Conservation (phyloP, 2,329 filamentous ascomycete genomes). For the Didymellaceae sp. region DNA sequence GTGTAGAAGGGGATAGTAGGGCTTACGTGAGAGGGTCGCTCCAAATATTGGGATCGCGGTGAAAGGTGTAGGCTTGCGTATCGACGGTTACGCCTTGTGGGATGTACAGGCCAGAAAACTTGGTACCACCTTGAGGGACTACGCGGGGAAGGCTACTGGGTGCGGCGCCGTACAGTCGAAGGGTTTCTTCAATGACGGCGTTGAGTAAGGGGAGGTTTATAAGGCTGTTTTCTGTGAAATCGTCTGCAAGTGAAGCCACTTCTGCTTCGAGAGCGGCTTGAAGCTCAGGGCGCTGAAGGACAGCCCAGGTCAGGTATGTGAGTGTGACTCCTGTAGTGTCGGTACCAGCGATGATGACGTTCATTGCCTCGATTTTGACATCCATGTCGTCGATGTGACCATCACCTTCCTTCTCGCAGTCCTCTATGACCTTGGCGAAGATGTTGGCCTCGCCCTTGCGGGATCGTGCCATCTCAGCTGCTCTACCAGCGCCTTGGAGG, state of each 20-base stretch:
- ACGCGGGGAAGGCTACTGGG: slow-evolving; percentile 48
- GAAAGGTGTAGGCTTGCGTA: slow-evolving; percentile 51
- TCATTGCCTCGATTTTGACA: slow-evolving; percentile 42
- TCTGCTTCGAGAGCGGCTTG: slow-evolving; percentile 33
- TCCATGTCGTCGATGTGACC: slow-evolving; percentile 43
- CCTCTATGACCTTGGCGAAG: slow-evolving; percentile 43
- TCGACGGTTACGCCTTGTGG: slow-evolving; percentile 48
- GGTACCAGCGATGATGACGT: slow-evolving; percentile 45
- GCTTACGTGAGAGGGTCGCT: slow-evolving; percentile 33
- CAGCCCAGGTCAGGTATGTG: slow-evolving; percentile 46
- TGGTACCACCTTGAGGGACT: slow-evolving; percentile 45
- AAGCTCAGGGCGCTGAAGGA: slow-evolving; percentile 32
- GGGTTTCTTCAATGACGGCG: slow-evolving; percentile 50
- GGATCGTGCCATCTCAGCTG: slow-evolving; percentile 39
- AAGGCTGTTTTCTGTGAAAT: slow-evolving; percentile 41
- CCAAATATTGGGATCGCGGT: slow-evolving; percentile 45
- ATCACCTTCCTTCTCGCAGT: slow-evolving; percentile 38
- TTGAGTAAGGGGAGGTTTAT: slow-evolving; percentile 45
- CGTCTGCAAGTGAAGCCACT: slow-evolving; percentile 21
- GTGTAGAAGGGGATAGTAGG: neutral
- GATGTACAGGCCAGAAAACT: slow-evolving; percentile 45
- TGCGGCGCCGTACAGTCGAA: slow-evolving; percentile 47
- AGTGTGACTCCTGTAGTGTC: slow-evolving; percentile 45
- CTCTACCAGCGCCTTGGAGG: slow-evolving; percentile 37
- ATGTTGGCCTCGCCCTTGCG: slow-evolving; percentile 42